These are phyloP conservation scores for Bruguiera sexangula DNA, from an alignment of 345 rosid genomes.

Conservation along the genomic window DNA sequence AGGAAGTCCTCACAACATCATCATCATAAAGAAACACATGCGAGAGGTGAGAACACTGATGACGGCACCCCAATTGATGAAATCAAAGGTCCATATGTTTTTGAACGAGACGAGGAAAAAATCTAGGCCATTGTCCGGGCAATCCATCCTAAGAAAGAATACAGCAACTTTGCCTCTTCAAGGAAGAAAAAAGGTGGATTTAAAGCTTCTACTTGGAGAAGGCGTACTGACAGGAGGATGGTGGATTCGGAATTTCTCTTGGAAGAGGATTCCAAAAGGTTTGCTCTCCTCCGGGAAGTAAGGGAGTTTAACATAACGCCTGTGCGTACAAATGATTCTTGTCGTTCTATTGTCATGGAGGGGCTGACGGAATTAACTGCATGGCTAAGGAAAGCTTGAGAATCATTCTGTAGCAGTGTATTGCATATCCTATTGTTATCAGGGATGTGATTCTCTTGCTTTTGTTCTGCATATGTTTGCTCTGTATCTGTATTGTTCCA, in stretches of 20 bases:
- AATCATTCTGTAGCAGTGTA: background rate
- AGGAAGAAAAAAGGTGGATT: constrained; percentile 42
- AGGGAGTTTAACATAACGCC: constrained; percentile 23
- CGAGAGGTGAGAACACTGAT: constrained; percentile 41
- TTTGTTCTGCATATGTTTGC: background rate
- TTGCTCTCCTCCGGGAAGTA: constrained; percentile 36
- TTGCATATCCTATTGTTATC: too few species aligned
- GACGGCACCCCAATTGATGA: constrained; percentile 38
- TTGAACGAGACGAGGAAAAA: constrained; percentile 54
- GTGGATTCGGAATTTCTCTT: constrained; percentile 16
- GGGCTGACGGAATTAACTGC: background rate
- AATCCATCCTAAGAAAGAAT: constrained; percentile 42
- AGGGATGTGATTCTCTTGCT: too few species aligned
- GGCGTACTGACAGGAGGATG: too few species aligned
- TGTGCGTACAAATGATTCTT: background rate
- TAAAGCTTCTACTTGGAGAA: background rate
- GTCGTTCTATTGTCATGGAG: background rate
- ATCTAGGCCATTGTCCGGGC: constrained; percentile 48
- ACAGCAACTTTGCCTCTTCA: constrained; percentile 34
- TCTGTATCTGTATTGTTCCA: too few species aligned
- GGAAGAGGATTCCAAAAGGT: constrained; percentile 48
- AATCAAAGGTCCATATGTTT: constrained; percentile 55
- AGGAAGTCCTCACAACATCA: constrained; percentile 26
- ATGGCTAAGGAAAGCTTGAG: constrained; percentile 4
- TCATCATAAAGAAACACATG: constrained; percentile 49